Base-by-base conservation (phyloP, 352 stramenopile genomes). In the Phytophthora citricola region DNA sequence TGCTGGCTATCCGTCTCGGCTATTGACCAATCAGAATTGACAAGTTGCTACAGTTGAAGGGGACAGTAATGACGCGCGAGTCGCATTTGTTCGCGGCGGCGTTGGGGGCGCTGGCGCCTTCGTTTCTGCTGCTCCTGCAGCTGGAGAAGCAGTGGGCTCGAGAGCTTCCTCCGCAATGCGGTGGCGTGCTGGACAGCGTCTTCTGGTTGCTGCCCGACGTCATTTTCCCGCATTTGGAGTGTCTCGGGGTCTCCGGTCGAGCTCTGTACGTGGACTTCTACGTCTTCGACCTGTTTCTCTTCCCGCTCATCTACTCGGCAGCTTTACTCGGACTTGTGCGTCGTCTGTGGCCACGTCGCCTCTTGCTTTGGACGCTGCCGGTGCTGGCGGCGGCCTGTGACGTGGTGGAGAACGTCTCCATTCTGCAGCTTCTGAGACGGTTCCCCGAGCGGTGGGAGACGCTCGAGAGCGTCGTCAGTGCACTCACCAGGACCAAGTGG, bases 251-350 rank as follows among this genome's bases (percentile, higher is more conserved):
- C 0, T 36, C 53, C 0, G 78, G 78, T 0, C 60, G 78, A 43
- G 56, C 58, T 14, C 52, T 87, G 11, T 84, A 87, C 56, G 14
- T 70, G 38, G 67, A 84, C 11, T 81, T 79, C 36, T 83, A 83
- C 57, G 31, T 47, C 15, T 83, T 85, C 41, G 78, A 87, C 51
- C 61, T 87, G 39, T 20, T 85, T 26, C 51, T 81, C 29, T 87
- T 81, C 71, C 78, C 78, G 10, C 27, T 78, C n/a, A 70, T 85
- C 55, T 87, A 87, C 63, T 55, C 62, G 6, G 69, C 49, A 12
- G 66, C 71, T 34, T 47, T 83, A 17, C 40, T 58, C 2, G 71
- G 75, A 27, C 11, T 72, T 15, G n/a, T 83, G 27, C 49, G 43
- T 40, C 57, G 76, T 1, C 51, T 81, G 6, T 85, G 71, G 70